A percentile compares a stretch with the other conserved stretches of the same genome.
These are phyloP conservation scores for Boletus coccyginus DNA, from an alignment of 768 basidiomycete genomes.

Conservation along the genomic window DNA sequence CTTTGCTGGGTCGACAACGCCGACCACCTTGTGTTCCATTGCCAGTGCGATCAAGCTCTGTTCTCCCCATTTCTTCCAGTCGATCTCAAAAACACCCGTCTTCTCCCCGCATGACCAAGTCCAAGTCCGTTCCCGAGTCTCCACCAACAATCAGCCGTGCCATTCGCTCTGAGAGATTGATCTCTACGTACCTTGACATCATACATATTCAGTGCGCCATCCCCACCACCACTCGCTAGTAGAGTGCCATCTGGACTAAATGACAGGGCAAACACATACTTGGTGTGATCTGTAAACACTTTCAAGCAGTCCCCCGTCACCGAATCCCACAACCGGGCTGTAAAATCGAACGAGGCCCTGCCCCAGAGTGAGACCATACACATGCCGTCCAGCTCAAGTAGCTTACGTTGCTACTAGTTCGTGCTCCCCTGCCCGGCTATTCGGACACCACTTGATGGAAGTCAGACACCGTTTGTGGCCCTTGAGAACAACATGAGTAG, in stretches of 20 bases:
- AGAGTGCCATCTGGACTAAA: constrained; percentile 75
- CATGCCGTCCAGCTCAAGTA: not conserved
- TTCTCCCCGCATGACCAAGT: constrained; percentile 64
- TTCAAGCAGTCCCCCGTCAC: constrained; percentile 72
- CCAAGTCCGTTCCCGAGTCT: constrained; percentile 51
- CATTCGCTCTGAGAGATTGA: not conserved
- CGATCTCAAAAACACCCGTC: constrained; percentile 72
- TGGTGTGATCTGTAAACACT: constrained; percentile 67
- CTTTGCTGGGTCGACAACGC: constrained; percentile 58
- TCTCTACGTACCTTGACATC: constrained; percentile 58
- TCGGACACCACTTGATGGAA: constrained; percentile 68
- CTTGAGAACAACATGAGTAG: constrained; percentile 39
- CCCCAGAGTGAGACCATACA: constrained; percentile 1
- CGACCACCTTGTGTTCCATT: constrained; percentile 65
- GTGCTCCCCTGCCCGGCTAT: constrained; percentile 43
- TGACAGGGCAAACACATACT: constrained; percentile 67
- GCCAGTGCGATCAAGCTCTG: constrained; percentile 67
- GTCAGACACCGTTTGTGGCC: constrained; percentile 70
- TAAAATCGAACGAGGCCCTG: constrained; percentile 79
- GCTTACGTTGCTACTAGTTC: constrained; percentile 73
- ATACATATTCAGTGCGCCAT: constrained; percentile 75
- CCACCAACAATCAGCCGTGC: constrained; percentile 22
- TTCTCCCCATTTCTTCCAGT: constrained; percentile 59
- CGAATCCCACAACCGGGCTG: constrained; percentile 81
- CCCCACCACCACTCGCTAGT: constrained; percentile 76